Evolutionary conservation across 2,329 filamentous ascomycete genomes (phyloP).

Genomic region (Xylaria arbuscula): DNA sequence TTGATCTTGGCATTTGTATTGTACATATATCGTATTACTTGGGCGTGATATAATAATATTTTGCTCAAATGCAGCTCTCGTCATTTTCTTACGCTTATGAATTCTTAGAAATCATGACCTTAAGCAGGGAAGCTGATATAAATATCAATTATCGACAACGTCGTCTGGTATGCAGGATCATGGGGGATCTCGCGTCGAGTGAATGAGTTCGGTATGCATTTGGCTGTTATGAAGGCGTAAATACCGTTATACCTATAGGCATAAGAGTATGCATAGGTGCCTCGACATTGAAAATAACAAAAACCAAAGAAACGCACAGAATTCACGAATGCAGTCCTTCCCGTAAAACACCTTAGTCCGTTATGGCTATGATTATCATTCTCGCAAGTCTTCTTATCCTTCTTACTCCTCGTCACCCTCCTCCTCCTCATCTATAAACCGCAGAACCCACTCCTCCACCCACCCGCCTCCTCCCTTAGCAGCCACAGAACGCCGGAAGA

Average conservation of each 20-base stretch:
- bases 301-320: neutral
- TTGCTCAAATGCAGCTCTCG: neutral
- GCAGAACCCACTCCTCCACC: conserved; percentile 49
- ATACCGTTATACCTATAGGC: too few species aligned
- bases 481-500: conserved; percentile 54
- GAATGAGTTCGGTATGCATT: neutral
- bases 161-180: too few species aligned
- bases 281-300: neutral
- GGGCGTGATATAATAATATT: neutral
- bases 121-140: neutral
- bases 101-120: neutral
- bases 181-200: neutral
- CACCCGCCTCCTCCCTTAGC: conserved; percentile 40
- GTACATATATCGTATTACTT: conserved; percentile 7
- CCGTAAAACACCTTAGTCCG: too few species aligned
- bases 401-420: conserved; percentile 38
- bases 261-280: too few species aligned
- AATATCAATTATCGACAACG: neutral
- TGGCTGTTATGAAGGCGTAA: neutral
- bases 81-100: neutral
- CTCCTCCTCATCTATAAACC: conserved; percentile 48
- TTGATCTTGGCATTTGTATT: conserved; percentile 19
- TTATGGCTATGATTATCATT: too few species aligned
- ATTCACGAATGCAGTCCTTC: too few species aligned
- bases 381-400: neutral